Conservation (phyloP, 2,329 filamentous ascomycete genomes). For the Gaeumannomyces tritici region DNA sequence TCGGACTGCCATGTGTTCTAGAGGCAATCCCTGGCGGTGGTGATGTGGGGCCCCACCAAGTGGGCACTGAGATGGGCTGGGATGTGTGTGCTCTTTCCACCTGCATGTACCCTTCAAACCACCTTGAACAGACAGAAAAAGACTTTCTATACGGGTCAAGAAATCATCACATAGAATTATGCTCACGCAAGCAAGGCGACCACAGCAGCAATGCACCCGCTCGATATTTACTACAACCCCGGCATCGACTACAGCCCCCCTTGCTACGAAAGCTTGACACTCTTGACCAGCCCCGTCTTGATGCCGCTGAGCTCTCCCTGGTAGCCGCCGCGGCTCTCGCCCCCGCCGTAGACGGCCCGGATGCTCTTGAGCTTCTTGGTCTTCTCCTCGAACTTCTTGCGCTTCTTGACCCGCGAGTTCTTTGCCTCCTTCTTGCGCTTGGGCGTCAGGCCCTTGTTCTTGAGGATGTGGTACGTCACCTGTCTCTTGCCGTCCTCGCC, state of each 20-base stretch:
- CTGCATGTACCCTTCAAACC: no score
- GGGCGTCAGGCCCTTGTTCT: slow-evolving; percentile 92
- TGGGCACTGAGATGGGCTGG: no score
- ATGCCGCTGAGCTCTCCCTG: slow-evolving; percentile 90
- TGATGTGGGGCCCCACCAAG: no score
- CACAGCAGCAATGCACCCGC: background rate
- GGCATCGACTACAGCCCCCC: background rate
- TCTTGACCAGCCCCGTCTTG: slow-evolving; percentile 88
- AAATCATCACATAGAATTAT: no score
- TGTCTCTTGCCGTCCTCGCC: slow-evolving; percentile 82
- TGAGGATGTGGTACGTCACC: slow-evolving; percentile 88
- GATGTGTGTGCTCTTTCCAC: no score
- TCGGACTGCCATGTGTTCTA: background rate
- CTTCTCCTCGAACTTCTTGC: slow-evolving; percentile 91
- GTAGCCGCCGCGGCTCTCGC: slow-evolving; percentile 77
- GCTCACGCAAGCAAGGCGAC: no score
- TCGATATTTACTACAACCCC: background rate
- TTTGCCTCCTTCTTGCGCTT: slow-evolving; percentile 80
- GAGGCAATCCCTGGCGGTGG: background rate
- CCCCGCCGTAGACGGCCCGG: slow-evolving; percentile 77
- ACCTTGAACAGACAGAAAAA: no score
- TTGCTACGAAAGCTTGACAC: slow-evolving; percentile 64
- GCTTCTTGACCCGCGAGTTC: slow-evolving; percentile 96
- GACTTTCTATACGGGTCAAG: no score
- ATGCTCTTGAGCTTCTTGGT: slow-evolving; percentile 89